Percentiles rank a stretch among this genome's conserved stretches.
Evolutionary conservation across 768 basidiomycete species (phyloP).

Genomic region (Leucosporidium scottii): DNA sequence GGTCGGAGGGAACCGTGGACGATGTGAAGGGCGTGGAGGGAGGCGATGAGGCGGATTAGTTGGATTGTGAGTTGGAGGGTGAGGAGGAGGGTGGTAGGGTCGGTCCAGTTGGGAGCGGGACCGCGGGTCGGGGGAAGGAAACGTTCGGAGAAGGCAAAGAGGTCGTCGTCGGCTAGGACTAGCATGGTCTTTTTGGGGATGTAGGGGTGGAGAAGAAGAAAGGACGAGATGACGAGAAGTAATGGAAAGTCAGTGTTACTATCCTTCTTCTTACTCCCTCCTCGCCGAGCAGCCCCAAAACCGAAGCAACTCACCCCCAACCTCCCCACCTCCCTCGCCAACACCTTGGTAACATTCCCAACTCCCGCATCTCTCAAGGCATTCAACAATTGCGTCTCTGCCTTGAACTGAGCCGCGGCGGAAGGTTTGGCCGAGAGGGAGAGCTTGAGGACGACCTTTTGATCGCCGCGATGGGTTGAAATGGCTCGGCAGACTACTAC

Average conservation of each 20-base stretch:
- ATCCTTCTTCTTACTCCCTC: neutral
- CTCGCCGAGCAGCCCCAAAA: neutral
- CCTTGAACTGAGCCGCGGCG: slow-evolving; percentile 26
- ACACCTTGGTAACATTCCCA: slow-evolving; percentile 13
- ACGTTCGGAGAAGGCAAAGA: slow-evolving; percentile 11
- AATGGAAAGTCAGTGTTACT: neutral
- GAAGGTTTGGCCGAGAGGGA: slow-evolving; percentile 16
- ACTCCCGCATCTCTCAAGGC: slow-evolving; percentile 14
- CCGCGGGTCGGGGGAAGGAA: neutral
- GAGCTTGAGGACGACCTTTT: slow-evolving; percentile 20
- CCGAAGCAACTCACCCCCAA: slow-evolving; percentile 13
- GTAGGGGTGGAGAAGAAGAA: too few relatives aligned
- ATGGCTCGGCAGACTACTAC: slow-evolving; percentile 25
- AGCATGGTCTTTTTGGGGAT: slow-evolving; percentile 16
- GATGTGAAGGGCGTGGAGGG: slow-evolving; percentile 19
- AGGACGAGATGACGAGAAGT: too few relatives aligned
- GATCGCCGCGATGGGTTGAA: slow-evolving; percentile 14
- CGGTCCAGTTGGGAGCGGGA: slow-evolving; percentile 10
- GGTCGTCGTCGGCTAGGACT: slow-evolving; percentile 13
- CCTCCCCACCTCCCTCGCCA: slow-evolving; percentile 20
- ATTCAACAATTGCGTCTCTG: slow-evolving; percentile 8
- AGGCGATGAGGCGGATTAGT: slow-evolving; percentile 18
- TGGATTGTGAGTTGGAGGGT: slow-evolving; percentile 16
- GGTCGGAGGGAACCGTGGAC: slow-evolving; percentile 31
- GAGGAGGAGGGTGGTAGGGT: slow-evolving; percentile 3